These are phyloP conservation scores for Salvia rosmarinus DNA, from an alignment of 257 asterid species.

Conservation along the genomic window DNA sequence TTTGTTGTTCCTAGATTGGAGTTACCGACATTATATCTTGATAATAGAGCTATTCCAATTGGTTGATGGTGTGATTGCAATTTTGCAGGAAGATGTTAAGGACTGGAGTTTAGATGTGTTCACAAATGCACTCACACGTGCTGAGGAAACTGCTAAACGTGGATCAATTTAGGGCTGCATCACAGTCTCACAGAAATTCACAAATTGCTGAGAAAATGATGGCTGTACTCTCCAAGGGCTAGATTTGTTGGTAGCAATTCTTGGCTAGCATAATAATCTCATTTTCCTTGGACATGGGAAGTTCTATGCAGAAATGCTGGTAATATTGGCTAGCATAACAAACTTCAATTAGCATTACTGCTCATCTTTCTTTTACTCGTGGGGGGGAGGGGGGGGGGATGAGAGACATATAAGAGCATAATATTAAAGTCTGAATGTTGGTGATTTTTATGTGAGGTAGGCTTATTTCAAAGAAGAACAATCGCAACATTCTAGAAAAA, in stretches of 20 bases:
- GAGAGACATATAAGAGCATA: not conserved
- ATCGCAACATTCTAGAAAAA: not conserved
- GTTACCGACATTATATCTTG: not conserved
- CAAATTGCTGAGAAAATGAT: not conserved
- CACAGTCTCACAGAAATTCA: not conserved
- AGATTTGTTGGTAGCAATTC: not conserved
- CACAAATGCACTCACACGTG: constrained; percentile 76
- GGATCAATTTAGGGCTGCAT: constrained; percentile 42
- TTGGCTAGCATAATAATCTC: not conserved
- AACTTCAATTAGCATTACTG: not conserved
- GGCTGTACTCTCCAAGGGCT: not conserved
- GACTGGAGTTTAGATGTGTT: constrained; percentile 86
- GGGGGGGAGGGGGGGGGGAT: not conserved
- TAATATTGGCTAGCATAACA: too few species aligned
- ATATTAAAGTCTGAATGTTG: too few species aligned
- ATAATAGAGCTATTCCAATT: not conserved
- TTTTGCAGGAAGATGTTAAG: constrained; percentile 77
- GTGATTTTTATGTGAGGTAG: too few species aligned
- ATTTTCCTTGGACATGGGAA: not conserved
- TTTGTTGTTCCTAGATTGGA: not conserved
- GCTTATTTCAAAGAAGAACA: too few species aligned
- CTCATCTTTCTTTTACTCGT: not conserved
- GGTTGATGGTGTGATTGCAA: constrained; percentile 21
- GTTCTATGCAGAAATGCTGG: not conserved
- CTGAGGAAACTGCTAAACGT: constrained; percentile 71